These are phyloP conservation scores for Candida neerlandica DNA, from an alignment of 1,139 yeast genomes.

Conservation along the genomic window DNA sequence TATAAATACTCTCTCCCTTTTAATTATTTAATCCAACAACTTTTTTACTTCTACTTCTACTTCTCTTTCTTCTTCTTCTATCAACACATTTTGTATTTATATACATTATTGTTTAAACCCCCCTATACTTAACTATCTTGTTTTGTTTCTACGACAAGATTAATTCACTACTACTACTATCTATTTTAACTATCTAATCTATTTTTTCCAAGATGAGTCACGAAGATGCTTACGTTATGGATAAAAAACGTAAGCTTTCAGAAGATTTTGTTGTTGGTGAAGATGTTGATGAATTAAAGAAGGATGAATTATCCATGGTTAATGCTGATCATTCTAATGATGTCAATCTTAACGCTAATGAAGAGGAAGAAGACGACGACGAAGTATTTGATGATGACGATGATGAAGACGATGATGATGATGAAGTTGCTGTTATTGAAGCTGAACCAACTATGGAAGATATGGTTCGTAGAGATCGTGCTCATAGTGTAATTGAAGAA, in stretches of 20 bases:
- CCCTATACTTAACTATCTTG: not conserved
- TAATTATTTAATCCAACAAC: too few relatives aligned
- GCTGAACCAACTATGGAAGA: slow-evolving; percentile 12
- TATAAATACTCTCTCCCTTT: too few relatives aligned
- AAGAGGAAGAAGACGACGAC: too few relatives aligned
- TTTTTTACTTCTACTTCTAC: too few relatives aligned
- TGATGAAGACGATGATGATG: slow-evolving; percentile 11
- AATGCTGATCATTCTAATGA: too few relatives aligned
- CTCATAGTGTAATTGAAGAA: slow-evolving; percentile 15
- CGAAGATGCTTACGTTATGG: slow-evolving; percentile 16
- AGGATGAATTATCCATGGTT: slow-evolving; percentile 12
- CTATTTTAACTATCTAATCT: not conserved
- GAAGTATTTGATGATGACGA: slow-evolving; percentile 5
- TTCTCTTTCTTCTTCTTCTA: too few relatives aligned
- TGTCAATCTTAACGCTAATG: too few relatives aligned
- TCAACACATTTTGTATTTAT: too few relatives aligned
- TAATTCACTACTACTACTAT: not conserved
- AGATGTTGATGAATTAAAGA: slow-evolving; percentile 9
- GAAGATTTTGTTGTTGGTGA: slow-evolving; percentile 13
- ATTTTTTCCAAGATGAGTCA: slow-evolving; percentile 17
- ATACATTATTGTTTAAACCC: too few relatives aligned
- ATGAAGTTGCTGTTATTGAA: slow-evolving; percentile 1
- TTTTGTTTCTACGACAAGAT: not conserved
- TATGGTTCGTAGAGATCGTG: slow-evolving; percentile 14
- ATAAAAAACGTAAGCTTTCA: slow-evolving; percentile 16